These are phyloP conservation scores for Drechslerella dactyloides DNA, from an alignment of 2,329 filamentous ascomycete species.

Conservation along the genomic window DNA sequence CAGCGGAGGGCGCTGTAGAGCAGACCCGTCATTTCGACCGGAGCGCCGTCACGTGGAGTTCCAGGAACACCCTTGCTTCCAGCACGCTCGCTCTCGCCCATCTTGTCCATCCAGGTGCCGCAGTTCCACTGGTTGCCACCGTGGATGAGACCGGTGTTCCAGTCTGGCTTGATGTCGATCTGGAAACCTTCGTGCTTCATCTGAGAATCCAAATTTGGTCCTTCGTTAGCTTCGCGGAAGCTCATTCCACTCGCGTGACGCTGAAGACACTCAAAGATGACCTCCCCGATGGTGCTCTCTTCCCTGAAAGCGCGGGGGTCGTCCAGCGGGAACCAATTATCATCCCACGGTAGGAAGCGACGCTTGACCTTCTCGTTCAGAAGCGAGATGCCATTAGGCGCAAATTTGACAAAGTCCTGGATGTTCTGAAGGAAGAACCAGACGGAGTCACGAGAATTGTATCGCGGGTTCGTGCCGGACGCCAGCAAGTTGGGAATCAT, in stretches of 20 bases:
- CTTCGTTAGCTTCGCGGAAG: constrained; percentile 93
- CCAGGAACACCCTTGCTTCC: constrained; percentile 88
- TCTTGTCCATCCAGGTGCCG: constrained; percentile 99
- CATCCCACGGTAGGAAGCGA: constrained; percentile 91
- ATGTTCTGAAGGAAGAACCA: constrained; percentile 98
- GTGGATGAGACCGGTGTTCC: constrained; percentile 87
- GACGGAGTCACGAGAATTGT: constrained; percentile 93
- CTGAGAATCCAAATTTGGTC: constrained; percentile 83
- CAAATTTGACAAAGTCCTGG: constrained; percentile 86
- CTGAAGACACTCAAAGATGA: constrained; percentile 92
- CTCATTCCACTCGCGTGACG: constrained; percentile 88
- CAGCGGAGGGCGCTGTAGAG: constrained; percentile 87
- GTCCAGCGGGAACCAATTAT: constrained; percentile 85
- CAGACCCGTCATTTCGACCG: constrained; percentile 92
- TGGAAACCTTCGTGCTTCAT: constrained; percentile 88
- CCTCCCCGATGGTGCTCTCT: constrained; percentile 80
- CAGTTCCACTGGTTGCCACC: constrained; percentile 95
- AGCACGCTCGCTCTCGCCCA: constrained; percentile 94
- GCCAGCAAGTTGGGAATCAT: constrained; percentile 96
- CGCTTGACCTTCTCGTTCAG: constrained; percentile 78
- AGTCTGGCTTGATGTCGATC: constrained; percentile 81
- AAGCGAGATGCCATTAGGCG: constrained; percentile 75
- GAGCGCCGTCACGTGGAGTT: constrained; percentile 96
- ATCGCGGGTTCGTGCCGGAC: constrained; percentile 82
- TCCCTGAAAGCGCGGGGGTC: constrained; percentile 85